phyloP scores from a whole-genome alignment of 495 filamentous ascomycete genomes.

The Alectoria sarmentosa region DNA sequence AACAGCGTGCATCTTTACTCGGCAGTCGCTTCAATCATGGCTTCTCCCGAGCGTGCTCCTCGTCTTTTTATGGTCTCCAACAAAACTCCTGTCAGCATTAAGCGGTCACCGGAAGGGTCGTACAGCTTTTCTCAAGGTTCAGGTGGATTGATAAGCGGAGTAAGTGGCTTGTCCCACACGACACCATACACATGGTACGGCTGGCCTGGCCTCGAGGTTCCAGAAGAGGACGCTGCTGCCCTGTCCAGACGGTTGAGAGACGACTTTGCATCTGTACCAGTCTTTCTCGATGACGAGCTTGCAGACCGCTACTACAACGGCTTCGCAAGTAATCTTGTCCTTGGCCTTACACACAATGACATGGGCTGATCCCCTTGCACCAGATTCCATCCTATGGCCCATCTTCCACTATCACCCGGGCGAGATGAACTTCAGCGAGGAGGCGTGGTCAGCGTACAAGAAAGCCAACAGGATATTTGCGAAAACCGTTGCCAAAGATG shows the following conservation, averaged over 20 bases:
- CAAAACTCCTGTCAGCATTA: conserved; percentile 90
- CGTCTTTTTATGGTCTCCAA: conserved; percentile 83
- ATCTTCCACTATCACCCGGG: conserved; percentile 94
- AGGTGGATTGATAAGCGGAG: conserved; percentile 83
- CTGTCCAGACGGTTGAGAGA: conserved; percentile 63
- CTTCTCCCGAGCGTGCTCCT: background rate
- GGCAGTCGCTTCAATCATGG: background rate
- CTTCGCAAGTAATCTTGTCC: conserved; percentile 64
- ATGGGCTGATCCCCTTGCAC: conserved; percentile 9
- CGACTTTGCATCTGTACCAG: conserved; percentile 64
- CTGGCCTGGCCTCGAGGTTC: conserved; percentile 87
- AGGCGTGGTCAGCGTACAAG: conserved; percentile 77
- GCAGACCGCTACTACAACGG: conserved; percentile 81
- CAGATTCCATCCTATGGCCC: conserved; percentile 93
- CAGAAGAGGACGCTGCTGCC: conserved; percentile 56
- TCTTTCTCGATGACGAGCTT: conserved; percentile 72
- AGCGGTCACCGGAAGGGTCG: conserved; percentile 71
- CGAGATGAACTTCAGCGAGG: conserved; percentile 86
- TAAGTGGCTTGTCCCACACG: conserved; percentile 82
- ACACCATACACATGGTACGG: conserved; percentile 97
- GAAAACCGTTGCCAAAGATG: conserved; percentile 61
- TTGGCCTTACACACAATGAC: conserved; percentile 2
- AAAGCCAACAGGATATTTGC: conserved; percentile 85
- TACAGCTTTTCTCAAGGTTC: conserved; percentile 94
- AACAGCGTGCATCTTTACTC: background rate